Percentiles rank a stretch among this genome's conserved stretches.
phyloP scores from a whole-genome alignment of 129 eudicot genomes.

The Flaveria sonorensis region DNA sequence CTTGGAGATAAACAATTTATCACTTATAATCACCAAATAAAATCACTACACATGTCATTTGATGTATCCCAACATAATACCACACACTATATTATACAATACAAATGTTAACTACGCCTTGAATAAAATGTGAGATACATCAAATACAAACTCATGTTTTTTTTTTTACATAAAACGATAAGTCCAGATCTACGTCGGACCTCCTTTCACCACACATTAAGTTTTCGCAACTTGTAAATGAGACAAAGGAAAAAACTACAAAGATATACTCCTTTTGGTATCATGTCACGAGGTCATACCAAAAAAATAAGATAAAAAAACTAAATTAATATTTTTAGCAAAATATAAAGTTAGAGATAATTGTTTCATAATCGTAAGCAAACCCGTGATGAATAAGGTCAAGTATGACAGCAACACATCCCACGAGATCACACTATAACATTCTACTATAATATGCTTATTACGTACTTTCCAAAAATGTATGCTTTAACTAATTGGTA shows the following conservation, averaged over 20 bases:
- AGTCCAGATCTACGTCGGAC: not conserved
- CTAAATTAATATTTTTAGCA: not conserved
- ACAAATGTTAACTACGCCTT: too few relatives aligned
- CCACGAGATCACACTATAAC: slow-evolving; percentile 17
- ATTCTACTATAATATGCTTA: slow-evolving; percentile 9
- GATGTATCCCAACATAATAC: too few relatives aligned
- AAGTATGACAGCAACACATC: slow-evolving; percentile 29
- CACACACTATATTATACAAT: too few relatives aligned
- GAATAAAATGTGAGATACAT: too few relatives aligned
- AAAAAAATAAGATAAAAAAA: not conserved
- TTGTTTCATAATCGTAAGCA: slow-evolving; percentile 30
- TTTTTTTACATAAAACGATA: not conserved
- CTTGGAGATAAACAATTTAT: too few relatives aligned
- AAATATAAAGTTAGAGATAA: not conserved
- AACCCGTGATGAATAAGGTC: slow-evolving; percentile 48
- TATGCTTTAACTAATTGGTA: not conserved
- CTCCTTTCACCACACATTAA: slow-evolving; percentile 22
- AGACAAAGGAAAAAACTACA: slow-evolving; percentile 21
- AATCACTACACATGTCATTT: too few relatives aligned
- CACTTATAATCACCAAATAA: too few relatives aligned
- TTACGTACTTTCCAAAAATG: not conserved
- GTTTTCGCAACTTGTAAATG: slow-evolving; percentile 35
- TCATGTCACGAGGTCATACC: slow-evolving; percentile 20
- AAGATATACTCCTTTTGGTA: not conserved
- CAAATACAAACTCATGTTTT: too few relatives aligned